phyloP scores from a whole-genome alignment of 345 rosid species.

The Salix exigua region DNA sequence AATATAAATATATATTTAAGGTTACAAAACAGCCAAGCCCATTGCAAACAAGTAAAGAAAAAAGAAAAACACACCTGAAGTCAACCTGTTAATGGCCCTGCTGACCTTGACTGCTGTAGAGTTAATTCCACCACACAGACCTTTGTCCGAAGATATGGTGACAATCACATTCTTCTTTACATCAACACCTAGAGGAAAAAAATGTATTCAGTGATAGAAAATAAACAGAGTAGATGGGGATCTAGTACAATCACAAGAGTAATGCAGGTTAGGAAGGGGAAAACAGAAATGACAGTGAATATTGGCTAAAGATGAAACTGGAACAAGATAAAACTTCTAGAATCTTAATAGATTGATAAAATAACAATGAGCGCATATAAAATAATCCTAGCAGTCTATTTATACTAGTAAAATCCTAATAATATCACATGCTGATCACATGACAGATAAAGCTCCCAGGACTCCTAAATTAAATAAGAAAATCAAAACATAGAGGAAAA shows the following conservation, averaged over 20 bases:
- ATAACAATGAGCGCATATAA: too few species aligned
- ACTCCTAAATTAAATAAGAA: too few species aligned
- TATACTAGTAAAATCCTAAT: too few species aligned
- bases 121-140: constrained; percentile 99
- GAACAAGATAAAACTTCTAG: too few species aligned
- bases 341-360: too few species aligned
- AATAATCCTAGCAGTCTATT: too few species aligned
- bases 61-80: constrained; percentile 50
- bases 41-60: not conserved
- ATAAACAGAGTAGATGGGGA: not conserved
- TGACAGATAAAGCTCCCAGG: too few species aligned
- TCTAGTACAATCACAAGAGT: not conserved
- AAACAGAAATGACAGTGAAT: not conserved
- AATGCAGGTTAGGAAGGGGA: not conserved
- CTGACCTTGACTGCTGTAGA: constrained; percentile 80
- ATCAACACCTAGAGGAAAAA: constrained; percentile 54
- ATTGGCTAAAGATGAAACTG: too few species aligned
- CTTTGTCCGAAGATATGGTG: constrained; percentile 91
- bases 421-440: too few species aligned
- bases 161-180: constrained; percentile 93
- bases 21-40: not conserved
- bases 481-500: too few species aligned
- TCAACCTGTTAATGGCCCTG: constrained; percentile 64
- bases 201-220: not conserved
- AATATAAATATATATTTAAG: constrained; percentile 14